Base-by-base conservation (phyloP, 257 asterid genomes). In the Schizonepeta tenuifolia region DNA sequence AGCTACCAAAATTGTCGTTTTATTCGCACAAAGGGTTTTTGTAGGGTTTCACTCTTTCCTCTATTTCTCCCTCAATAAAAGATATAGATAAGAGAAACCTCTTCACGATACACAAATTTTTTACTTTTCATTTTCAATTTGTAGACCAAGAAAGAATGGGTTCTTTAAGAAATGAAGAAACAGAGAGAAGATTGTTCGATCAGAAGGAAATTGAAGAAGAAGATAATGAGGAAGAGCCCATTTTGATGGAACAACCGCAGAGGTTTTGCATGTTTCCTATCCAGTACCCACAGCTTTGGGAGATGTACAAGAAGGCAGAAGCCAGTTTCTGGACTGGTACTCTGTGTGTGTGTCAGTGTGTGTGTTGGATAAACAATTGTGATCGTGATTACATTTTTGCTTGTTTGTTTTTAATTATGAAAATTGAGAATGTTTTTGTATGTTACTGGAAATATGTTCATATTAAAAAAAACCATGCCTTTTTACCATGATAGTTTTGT, bases 301-400 rank as follows among this genome's bases (percentile, higher is more conserved):
- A 88, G 87, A 86, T 90, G 92, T 90, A 90, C 85, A 90, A 90
- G 87, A 90, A 88, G 70, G 88, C 93, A 26, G 63, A 77, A 75
- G 89, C 96, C 65, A 86, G 93, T 75, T 88, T 90, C 63, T 90
- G 92, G 93, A 86, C 96, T 22, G 93, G 90, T 88, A 86, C 53
- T 65, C 18, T 41, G 35, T 75, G 10, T 50, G 9, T 75, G 22
- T 55, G 18, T 55, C 0, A 4, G 59, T 8, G 43, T 38, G 33
- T 54, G 33, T 53, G 0, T 20, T 5, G 5, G n/a, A 24, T 56
- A 56, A 24, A 6, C 56, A 66, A 40, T 65, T 76, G 6, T 62
- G 65, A 59, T 65, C 67, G 9, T 73, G 55, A 60, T 49, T 14
- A 14, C n/a, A 57, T 6, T 26, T 53, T 55, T 63, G 2, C 7